Percentiles rank a stretch among this genome's conserved stretches.
phyloP scores from a whole-genome alignment of 495 filamentous ascomycete genomes.

The Ascobolus immersus region DNA sequence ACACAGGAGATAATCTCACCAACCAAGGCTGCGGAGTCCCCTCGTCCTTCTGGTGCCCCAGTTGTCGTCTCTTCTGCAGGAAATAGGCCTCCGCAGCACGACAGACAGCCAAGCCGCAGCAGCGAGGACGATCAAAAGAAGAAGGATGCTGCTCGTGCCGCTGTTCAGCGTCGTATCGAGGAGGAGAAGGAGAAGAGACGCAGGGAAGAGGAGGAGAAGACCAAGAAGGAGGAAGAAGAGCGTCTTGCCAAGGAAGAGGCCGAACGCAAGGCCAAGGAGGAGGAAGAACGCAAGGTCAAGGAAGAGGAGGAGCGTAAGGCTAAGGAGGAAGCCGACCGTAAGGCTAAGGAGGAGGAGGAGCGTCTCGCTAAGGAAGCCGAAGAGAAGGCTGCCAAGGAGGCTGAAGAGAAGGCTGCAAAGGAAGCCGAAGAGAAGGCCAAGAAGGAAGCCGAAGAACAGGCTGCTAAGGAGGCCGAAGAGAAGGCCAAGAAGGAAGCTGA shows the following conservation, averaged over 20 bases:
- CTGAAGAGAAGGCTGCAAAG: constrained; percentile 19
- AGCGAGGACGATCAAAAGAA: too few relatives aligned
- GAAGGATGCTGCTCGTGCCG: too few relatives aligned
- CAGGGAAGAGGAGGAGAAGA: constrained; percentile 6
- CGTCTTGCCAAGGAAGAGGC: constrained; percentile 8
- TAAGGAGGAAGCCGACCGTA: constrained; percentile 26
- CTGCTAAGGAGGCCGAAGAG: constrained; percentile 28
- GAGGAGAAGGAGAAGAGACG: constrained; percentile 9
- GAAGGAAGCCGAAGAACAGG: constrained; percentile 21
- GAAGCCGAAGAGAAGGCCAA: constrained; percentile 19
- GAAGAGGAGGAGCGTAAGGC: constrained; percentile 31
- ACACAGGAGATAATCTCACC: too few relatives aligned
- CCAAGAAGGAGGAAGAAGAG: constrained; percentile 12
- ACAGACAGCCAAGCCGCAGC: too few relatives aligned
- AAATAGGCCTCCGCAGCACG: too few relatives aligned
- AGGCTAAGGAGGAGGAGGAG: constrained; percentile 14
- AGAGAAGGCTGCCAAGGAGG: constrained; percentile 17
- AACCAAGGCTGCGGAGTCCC: too few relatives aligned
- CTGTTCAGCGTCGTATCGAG: too few relatives aligned
- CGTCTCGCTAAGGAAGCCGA: constrained; percentile 25
- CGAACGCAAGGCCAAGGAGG: constrained; percentile 14
- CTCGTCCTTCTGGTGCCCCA: too few relatives aligned
- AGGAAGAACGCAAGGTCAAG: constrained; percentile 24
- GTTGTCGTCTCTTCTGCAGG: too few relatives aligned
- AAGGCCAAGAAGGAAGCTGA: constrained; percentile 18